Base-by-base conservation (phyloP, 345 rosid species). In the Litchi chinensis region DNA sequence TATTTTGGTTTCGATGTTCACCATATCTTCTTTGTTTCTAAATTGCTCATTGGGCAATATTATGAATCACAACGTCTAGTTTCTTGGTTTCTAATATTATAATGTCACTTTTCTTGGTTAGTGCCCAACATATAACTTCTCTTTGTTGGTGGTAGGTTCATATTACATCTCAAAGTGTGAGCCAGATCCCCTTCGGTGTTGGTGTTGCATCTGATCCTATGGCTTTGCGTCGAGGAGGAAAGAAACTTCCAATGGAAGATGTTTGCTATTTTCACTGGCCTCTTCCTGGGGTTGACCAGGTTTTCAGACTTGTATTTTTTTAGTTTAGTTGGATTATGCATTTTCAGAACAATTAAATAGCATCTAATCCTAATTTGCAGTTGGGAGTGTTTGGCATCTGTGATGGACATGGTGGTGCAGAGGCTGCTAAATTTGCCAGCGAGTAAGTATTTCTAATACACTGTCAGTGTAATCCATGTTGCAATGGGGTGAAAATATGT, bases 341-440 rank as follows among this genome's bases (percentile, higher is more conserved):
- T 66, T 73, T 82, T 78, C 62, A 76, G 44, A 44, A 70, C 63
- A 22, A 13, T 68, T 65, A 75, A 70, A 77, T 40, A 22, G 44
- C 68, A 68, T 72, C 43, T 56, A 62, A 10, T 74, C 66, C 40
- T 13, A 39, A 56, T 74, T 85, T 85, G 84, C 92, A 97, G 99
- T 94, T 93, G 83, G 99, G 99, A 77, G 76, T 93, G 75, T 97
- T 97, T 87, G 93, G 98, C 74, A 86, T 97, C 81, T 97, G 98
- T 84, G 99, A 94, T 90, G 99, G 99, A 79, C 98, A 97, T 83
- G 97, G 98, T 70, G 98, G 99, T 73, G 89, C 76, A 75, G 93
- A 76, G 32, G 99, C 99, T 78, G 99, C 99, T 48, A 84, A 92
- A 82, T 84, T 92, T 85, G 98, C 98, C 26, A 93, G 89, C 92